A percentile compares a stretch with the other conserved stretches of the same genome.
These are phyloP conservation scores for Cyberlindnera bimundalis DNA, from an alignment of 805 yeast genomes.

Conservation along the genomic window DNA sequence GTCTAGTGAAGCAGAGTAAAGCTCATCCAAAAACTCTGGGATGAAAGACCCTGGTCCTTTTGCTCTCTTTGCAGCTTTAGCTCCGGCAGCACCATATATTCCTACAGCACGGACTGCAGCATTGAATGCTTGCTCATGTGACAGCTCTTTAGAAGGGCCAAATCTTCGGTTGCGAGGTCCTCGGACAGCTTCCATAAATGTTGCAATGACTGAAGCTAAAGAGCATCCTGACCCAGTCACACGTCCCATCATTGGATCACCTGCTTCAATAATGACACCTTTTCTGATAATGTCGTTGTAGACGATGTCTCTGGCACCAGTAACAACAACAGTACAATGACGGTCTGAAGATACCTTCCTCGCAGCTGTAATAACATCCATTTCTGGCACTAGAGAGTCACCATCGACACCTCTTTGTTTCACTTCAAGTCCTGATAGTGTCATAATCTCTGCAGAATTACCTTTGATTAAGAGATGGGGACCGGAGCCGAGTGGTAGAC, in stretches of 20 bases:
- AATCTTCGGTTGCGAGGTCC: no score
- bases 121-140: neutral
- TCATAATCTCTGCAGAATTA: conserved; percentile 73
- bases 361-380: conserved; percentile 38
- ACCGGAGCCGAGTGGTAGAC: conserved; percentile 55
- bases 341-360: conserved; percentile 45
- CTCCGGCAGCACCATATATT: neutral
- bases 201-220: conserved; percentile 67
- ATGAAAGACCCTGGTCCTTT: conserved; percentile 10
- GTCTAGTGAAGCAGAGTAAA: neutral
- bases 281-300: conserved; percentile 29
- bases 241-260: conserved; percentile 56
- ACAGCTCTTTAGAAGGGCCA: no score
- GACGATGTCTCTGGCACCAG: conserved; percentile 57
- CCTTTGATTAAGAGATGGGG: conserved; percentile 68
- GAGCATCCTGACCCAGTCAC: conserved; percentile 87
- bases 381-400: conserved; percentile 21
- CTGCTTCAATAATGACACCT: conserved; percentile 47
- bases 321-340: conserved; percentile 62
- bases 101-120: neutral
- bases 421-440: conserved; percentile 48
- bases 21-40: conserved; percentile 4
- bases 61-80: conserved; percentile 1
- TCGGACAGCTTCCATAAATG: conserved; percentile 30
- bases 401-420: conserved; percentile 76